Evolutionary conservation across 306 rosid genomes (phyloP).

Genomic region (Quercus bicolor): DNA sequence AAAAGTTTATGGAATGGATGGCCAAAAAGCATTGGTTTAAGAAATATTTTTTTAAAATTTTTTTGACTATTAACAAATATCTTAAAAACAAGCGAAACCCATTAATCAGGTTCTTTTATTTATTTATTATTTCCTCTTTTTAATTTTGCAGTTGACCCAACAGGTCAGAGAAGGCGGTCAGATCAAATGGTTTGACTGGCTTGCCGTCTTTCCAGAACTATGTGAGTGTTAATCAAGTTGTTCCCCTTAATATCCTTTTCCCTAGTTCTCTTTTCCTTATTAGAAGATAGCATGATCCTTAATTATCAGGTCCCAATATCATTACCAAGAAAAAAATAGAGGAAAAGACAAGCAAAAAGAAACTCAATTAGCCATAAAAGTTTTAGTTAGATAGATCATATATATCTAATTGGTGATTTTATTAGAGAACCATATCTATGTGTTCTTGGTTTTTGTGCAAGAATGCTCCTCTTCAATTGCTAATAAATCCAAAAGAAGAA

Average conservation of each 20-base stretch:
- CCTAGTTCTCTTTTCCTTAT: background rate
- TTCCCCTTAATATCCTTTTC: background rate
- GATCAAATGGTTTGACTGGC: constrained; percentile 13
- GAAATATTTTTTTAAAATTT: no score
- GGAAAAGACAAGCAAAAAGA: background rate
- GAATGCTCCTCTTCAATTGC: background rate
- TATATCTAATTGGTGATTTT: background rate
- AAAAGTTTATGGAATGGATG: no score
- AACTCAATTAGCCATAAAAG: background rate
- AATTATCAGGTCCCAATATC: background rate
- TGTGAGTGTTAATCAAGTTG: background rate
- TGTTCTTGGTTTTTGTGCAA: background rate
- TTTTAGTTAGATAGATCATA: background rate
- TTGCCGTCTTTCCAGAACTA: constrained; percentile 17
- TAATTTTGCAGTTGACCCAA: constrained; percentile 10
- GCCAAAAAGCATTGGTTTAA: no score
- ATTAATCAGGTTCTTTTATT: background rate
- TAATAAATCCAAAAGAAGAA: background rate
- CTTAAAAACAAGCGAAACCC: accelerated
- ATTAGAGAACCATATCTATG: no score
- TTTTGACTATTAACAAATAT: no score
- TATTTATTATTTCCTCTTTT: no score
- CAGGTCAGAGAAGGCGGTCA: background rate
- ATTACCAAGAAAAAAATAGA: background rate
- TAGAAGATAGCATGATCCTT: background rate